Percentiles rank a stretch among this genome's conserved stretches.
These are phyloP conservation scores for Coemansia sp. DNA, from an alignment of 192 early-diverging fungal genomes.

Conservation along the genomic window DNA sequence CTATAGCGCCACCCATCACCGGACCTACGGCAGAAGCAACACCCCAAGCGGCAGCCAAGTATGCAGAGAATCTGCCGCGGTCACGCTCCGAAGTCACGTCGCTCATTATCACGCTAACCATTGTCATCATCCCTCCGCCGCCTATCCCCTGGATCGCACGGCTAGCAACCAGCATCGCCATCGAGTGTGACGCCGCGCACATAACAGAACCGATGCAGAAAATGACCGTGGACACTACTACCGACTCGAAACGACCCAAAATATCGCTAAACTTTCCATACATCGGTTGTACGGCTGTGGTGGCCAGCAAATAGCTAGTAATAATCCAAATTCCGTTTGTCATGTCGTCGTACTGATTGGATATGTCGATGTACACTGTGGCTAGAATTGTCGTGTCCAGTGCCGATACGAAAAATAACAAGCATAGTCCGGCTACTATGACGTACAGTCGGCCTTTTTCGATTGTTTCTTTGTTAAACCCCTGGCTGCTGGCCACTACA, in stretches of 20 bases:
- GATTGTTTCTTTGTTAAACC: slow-evolving; percentile 33
- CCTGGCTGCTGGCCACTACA: slow-evolving; percentile 19
- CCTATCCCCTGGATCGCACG: slow-evolving; percentile 75
- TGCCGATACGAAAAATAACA: slow-evolving; percentile 66
- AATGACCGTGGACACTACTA: slow-evolving; percentile 57
- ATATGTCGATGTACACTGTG: slow-evolving; percentile 72
- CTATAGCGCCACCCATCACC: slow-evolving; percentile 64
- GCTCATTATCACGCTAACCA: slow-evolving; percentile 68
- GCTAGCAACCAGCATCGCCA: slow-evolving; percentile 69
- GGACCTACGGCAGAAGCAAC: slow-evolving; percentile 66
- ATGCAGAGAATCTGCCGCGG: slow-evolving; percentile 66
- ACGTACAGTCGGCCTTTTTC: slow-evolving; percentile 12
- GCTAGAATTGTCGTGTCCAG: slow-evolving; percentile 78
- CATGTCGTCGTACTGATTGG: slow-evolving; percentile 61
- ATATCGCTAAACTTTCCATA: slow-evolving; percentile 86
- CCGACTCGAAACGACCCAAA: slow-evolving; percentile 68
- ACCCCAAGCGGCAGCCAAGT: slow-evolving; percentile 62
- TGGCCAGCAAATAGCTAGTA: slow-evolving; percentile 68
- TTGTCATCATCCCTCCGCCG: slow-evolving; percentile 69
- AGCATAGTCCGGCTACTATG: slow-evolving; percentile 29
- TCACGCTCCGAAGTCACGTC: slow-evolving; percentile 68
- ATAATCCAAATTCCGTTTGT: slow-evolving; percentile 81
- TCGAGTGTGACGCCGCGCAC: slow-evolving; percentile 62
- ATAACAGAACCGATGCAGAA: slow-evolving; percentile 64
- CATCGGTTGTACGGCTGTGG: slow-evolving; percentile 77